These are phyloP conservation scores for Aspergillus novofumigatus DNA, from an alignment of 2,329 filamentous ascomycete genomes.

Conservation along the genomic window DNA sequence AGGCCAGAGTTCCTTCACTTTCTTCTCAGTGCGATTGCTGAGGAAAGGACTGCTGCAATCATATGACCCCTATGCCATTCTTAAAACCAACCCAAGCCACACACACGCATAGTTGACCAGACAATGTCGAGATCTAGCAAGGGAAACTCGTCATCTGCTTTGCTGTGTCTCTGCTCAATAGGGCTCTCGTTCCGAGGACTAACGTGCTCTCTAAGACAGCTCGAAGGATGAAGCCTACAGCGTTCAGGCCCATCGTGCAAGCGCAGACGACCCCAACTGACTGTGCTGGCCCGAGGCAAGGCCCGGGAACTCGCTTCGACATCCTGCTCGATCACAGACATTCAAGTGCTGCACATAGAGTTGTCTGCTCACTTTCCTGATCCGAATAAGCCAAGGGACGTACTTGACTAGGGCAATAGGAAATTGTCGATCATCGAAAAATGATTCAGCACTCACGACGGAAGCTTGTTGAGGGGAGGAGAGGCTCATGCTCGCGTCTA, in stretches of 20 bases:
- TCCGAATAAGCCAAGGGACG: not conserved
- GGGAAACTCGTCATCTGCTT: not conserved
- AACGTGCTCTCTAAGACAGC: not conserved
- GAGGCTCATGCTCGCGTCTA: not conserved
- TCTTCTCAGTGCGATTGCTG: not conserved
- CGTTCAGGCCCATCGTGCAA: not conserved
- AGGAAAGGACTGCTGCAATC: not conserved
- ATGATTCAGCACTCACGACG: not conserved
- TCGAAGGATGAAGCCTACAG: constrained; percentile 15
- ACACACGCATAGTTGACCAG: not conserved
- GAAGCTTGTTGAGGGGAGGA: not conserved
- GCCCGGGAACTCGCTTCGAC: not conserved
- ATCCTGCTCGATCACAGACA: not conserved
- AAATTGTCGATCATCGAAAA: not conserved
- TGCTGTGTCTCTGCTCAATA: not conserved
- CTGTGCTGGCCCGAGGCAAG: not conserved
- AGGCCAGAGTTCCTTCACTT: not conserved
- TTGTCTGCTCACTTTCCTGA: not conserved
- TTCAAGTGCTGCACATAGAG: not conserved
- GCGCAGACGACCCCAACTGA: not conserved
- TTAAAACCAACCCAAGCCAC: not conserved
- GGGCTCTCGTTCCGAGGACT: not conserved
- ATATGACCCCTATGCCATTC: not conserved
- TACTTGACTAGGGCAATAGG: not conserved
- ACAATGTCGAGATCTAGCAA: no score